Conservation (phyloP, 257 asterid genomes). For the Anisodus tanguticus region DNA sequence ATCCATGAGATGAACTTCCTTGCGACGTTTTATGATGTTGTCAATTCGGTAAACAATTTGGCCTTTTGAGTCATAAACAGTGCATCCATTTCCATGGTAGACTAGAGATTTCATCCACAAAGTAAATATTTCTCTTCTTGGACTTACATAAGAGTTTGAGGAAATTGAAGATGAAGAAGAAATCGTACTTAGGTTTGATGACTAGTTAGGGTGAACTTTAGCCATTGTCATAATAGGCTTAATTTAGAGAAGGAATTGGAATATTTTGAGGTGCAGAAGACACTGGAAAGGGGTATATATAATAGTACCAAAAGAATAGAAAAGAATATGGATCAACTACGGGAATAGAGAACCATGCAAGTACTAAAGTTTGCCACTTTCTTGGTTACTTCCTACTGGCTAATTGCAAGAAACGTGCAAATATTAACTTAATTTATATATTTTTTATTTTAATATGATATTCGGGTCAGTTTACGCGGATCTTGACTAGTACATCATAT, state of each 20-base stretch:
- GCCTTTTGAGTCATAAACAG: constrained; percentile 57
- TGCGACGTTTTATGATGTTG: constrained; percentile 47
- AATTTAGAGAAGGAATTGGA: background rate
- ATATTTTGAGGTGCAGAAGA: background rate
- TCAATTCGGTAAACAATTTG: constrained; percentile 59
- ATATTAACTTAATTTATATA: background rate
- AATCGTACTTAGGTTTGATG: background rate
- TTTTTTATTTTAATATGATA: background rate
- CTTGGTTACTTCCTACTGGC: background rate
- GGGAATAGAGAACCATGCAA: background rate
- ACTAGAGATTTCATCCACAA: constrained; percentile 80
- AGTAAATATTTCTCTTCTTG: constrained; percentile 54
- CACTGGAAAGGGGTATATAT: background rate
- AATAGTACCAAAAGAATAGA: background rate
- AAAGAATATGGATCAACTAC: background rate
- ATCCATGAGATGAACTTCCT: constrained; percentile 64
- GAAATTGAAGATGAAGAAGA: constrained; percentile 29
- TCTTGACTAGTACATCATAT: background rate
- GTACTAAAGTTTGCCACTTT: background rate
- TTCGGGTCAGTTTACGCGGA: background rate
- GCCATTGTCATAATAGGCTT: constrained; percentile 53
- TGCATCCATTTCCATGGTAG: constrained; percentile 64
- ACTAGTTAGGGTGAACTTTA: constrained; percentile 52
- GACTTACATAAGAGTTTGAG: constrained; percentile 28
- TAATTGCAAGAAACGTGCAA: background rate